Evolutionary conservation across 805 yeast genomes (phyloP), one percentile per base, ranked within the genome.

Genomic region (Ogataea pilisensis): DNA sequence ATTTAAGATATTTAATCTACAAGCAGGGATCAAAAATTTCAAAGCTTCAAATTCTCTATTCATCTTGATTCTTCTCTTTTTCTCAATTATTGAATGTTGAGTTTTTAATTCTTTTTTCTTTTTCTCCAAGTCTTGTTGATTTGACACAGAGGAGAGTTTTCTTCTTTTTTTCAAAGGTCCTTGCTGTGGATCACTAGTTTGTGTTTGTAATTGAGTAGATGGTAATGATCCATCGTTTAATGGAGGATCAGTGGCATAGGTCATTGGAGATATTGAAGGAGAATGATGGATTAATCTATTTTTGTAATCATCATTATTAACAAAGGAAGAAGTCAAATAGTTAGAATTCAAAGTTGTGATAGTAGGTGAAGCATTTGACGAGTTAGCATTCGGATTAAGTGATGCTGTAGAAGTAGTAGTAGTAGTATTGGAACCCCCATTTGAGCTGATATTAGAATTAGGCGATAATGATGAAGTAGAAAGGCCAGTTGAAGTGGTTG

Each of bases 31-130:
- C 38, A 86, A 61, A 53, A 73, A 79, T 57, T 85, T 83, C 48
- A 86, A 70, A 1, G 90, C 87, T 57, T 85, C 93, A 56, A 85
- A 86, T 60, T 86, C 93, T 39, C 89, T 68, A 60, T 86, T 86
- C 70, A 86, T 83, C 55, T 84, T 83, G 38, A 82, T 75, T 45
- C 95, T 66, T 50, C 95, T 70, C 51, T 85, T 75, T 54, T 86
- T 82, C 60, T 86, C 95, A 44, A 86, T 86, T 31, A 83, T 80
- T 2, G 89, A 80, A 58, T 86, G 95, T 13, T 80, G 80, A 9
- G 72, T 66, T 49, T 73, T 76, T 32, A 76, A 66, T 33, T 76
- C 78, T 37, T 66, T 62, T 42, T 69, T 66, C 41, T 73, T 67
- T 46, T 62, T 61, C 34, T 69, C 77, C 4, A 64, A 17, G 37